Evolutionary conservation across 1,284 basidiomycete species (phyloP).

Genomic region (Naganishia cerealis): DNA sequence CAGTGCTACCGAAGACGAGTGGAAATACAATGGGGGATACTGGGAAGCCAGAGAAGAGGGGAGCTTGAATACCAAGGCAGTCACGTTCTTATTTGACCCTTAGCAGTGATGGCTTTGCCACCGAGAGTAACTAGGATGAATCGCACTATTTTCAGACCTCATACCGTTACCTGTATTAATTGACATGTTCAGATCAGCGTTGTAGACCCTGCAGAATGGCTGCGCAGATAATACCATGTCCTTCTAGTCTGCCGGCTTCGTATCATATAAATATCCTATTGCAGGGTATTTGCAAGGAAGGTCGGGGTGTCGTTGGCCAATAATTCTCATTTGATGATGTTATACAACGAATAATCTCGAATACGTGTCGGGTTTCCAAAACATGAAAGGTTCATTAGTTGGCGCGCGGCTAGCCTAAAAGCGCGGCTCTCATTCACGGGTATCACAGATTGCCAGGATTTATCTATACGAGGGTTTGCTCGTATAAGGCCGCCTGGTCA

Average conservation of each 20-base stretch:
- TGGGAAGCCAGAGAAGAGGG: conserved; percentile 67
- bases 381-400: not conserved
- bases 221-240: too few species aligned
- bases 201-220: too few species aligned
- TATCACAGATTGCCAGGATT: not conserved
- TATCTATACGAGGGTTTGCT: not conserved
- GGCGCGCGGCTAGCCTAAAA: not conserved
- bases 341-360: not conserved
- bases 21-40: conserved; percentile 74
- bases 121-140: not conserved
- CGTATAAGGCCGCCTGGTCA: not conserved
- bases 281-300: not conserved
- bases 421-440: not conserved
- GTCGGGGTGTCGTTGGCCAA: not conserved
- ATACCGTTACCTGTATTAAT: too few species aligned
- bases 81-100: conserved; percentile 20
- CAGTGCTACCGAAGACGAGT: conserved; percentile 57
- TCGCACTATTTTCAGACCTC: not conserved
- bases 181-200: too few species aligned
- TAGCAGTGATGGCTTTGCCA: not conserved
- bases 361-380: not conserved
- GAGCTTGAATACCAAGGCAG: conserved; percentile 20
- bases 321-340: not conserved
- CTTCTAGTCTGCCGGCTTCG: too few species aligned
- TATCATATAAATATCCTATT: not conserved